Evolutionary conservation across 1,284 basidiomycete genomes (phyloP).

Genomic region (Ceratobasidium papillatum): DNA sequence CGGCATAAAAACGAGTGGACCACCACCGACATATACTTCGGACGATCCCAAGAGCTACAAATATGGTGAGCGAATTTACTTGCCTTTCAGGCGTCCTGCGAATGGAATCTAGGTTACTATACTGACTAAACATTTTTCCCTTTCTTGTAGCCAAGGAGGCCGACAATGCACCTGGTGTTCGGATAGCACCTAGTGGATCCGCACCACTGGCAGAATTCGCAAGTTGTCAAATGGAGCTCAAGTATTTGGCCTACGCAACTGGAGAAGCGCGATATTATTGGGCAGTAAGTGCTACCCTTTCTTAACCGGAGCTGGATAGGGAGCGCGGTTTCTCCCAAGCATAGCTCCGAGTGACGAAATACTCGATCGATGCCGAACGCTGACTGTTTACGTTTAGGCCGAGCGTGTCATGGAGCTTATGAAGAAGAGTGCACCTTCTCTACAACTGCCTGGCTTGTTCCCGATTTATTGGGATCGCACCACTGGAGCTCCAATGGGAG

Average conservation of each 20-base stretch:
- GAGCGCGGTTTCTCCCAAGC: not conserved
- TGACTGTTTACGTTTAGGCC: constrained; percentile 38
- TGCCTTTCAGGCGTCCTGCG: not conserved
- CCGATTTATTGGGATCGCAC: constrained; percentile 46
- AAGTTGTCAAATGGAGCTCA: constrained; percentile 66
- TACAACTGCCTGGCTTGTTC: constrained; percentile 45
- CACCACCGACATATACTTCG: not conserved
- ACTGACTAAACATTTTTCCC: not conserved
- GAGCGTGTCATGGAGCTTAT: constrained; percentile 62
- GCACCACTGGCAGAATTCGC: constrained; percentile 63
- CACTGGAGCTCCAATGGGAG: constrained; percentile 40
- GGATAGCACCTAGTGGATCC: constrained; percentile 50
- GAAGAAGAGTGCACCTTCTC: constrained; percentile 48
- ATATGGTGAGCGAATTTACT: constrained; percentile 50
- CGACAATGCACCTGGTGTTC: constrained; percentile 48
- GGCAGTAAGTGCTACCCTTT: constrained; percentile 8
- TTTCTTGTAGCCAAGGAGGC: not conserved
- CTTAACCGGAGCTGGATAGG: not conserved
- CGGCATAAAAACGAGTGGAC: constrained; percentile 56
- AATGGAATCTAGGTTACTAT: not conserved
- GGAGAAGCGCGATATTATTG: constrained; percentile 20
- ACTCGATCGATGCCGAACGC: not conserved
- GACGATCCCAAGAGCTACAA: constrained; percentile 47
- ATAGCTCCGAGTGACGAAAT: too few relatives aligned
- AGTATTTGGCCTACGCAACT: constrained; percentile 60